Conservation (phyloP, 345 rosid genomes). For the Theobroma cacao region DNA sequence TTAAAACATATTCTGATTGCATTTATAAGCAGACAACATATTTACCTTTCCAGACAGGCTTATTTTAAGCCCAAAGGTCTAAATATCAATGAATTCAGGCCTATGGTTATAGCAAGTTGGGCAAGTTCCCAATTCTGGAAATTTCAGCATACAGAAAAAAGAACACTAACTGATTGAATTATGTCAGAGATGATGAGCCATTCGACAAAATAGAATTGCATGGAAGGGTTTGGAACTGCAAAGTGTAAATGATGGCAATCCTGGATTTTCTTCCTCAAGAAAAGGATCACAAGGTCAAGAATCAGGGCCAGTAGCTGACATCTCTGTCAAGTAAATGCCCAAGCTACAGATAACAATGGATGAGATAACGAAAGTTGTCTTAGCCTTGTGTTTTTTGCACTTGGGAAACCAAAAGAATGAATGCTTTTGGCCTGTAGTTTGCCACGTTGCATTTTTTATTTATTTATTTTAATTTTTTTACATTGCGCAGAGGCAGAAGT, state of each 20-base stretch:
- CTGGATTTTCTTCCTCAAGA: background rate
- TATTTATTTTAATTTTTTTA: no score
- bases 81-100: background rate
- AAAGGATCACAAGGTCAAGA: background rate
- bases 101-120: background rate
- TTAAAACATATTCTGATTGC: no score
- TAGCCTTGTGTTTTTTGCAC: no score
- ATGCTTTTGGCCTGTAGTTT: no score
- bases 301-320: background rate
- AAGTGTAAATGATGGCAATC: background rate
- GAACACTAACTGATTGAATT: background rate
- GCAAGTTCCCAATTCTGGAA: background rate
- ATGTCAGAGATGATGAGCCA: background rate
- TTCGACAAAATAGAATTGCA: background rate
- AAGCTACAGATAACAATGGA: background rate
- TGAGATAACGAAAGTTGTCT: no score
- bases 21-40: no score
- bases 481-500: no score
- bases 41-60: no score
- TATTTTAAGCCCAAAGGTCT: background rate
- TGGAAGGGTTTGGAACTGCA: background rate
- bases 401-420: no score
- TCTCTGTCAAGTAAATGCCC: background rate
- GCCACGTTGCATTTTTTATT: no score
- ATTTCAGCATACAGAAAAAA: background rate